Conservation (phyloP, 306 rosid genomes). For the Comarum palustre region DNA sequence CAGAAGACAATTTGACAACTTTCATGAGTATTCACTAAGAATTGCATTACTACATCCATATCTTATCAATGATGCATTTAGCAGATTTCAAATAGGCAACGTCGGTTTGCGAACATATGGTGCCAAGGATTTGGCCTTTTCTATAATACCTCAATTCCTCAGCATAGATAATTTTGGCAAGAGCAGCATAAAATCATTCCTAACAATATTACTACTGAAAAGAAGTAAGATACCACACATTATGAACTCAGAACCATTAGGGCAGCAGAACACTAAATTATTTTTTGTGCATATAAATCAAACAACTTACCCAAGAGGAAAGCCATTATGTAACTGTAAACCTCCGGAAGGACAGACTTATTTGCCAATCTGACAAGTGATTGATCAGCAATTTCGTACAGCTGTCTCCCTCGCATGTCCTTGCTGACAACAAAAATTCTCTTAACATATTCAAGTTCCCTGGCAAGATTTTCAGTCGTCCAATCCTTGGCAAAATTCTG, state of each 20-base stretch:
- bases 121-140: background rate
- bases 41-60: background rate
- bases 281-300: slow-evolving; percentile 11
- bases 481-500: slow-evolving; percentile 82
- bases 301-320: slow-evolving; percentile 60
- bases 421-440: slow-evolving; percentile 86
- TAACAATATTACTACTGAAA: background rate
- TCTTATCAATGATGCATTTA: background rate
- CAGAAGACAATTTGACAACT: background rate
- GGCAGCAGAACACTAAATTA: slow-evolving; percentile 1
- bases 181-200: background rate
- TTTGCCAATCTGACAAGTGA: slow-evolving; percentile 62
- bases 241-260: background rate
- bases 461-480: slow-evolving; percentile 70
- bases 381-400: slow-evolving; percentile 65
- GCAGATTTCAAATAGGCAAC: background rate
- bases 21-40: background rate
- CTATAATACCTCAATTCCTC: too few species aligned
- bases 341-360: slow-evolving; percentile 70
- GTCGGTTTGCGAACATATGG: background rate
- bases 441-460: slow-evolving; percentile 86
- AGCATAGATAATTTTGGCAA: background rate
- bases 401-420: slow-evolving; percentile 79
- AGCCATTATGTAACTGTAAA: slow-evolving; percentile 69
- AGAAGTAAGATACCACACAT: background rate